Evolutionary conservation across 2,329 filamentous ascomycete genomes (phyloP).

Genomic region (Samsoniella hepiali): DNA sequence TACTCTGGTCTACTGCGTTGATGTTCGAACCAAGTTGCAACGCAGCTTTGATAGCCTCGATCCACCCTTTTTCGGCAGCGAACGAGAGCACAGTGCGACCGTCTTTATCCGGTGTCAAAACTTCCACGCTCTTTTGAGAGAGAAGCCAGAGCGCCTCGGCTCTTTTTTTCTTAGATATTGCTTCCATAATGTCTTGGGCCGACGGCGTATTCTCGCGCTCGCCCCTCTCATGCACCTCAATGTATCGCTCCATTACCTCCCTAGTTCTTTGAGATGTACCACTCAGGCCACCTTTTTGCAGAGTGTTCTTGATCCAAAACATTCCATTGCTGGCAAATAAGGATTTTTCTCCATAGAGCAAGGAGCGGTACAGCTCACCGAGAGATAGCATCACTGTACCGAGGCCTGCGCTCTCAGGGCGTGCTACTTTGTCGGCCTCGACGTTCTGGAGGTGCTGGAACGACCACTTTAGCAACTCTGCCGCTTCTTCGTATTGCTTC

Average conservation of each 20-base stretch:
- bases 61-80: slow-evolving; percentile 1
- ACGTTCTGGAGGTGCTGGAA: not conserved
- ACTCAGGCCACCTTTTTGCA: not conserved
- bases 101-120: not conserved
- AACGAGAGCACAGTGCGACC: slow-evolving; percentile 4
- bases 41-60: not conserved
- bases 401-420: not conserved
- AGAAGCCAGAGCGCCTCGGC: not conserved
- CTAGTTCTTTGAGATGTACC: not conserved
- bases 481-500: not conserved
- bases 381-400: no score
- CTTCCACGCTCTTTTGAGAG: not conserved
- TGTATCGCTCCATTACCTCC: not conserved
- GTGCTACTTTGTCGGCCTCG: not conserved
- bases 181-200: not conserved
- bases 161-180: not conserved
- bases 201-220: not conserved
- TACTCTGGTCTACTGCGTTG: not conserved
- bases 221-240: not conserved
- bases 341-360: no score
- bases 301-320: not conserved
- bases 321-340: not conserved
- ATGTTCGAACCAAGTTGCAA: not conserved
- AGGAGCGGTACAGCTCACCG: no score
- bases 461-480: not conserved